Conservation (phyloP, 148 eudicot genomes). For the Vaccinium vitisidaea region DNA sequence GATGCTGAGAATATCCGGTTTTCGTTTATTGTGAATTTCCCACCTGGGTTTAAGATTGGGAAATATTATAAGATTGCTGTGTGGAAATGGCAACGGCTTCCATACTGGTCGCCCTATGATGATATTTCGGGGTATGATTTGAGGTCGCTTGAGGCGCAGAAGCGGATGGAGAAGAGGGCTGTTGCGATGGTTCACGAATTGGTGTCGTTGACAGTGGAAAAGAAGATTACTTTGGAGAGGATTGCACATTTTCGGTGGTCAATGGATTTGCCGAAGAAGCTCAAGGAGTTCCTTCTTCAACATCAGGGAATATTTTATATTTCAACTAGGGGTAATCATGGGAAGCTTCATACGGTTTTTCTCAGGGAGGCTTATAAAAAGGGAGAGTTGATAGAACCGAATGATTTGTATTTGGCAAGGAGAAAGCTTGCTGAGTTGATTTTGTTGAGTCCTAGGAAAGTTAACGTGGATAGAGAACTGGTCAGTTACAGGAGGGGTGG, state of each 20-base stretch:
- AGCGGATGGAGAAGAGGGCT: conserved; percentile 82
- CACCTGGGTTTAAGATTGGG: conserved; percentile 85
- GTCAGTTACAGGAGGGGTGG: conserved; percentile 48
- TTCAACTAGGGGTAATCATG: conserved; percentile 91
- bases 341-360: conserved; percentile 92
- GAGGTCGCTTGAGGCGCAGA: conserved; percentile 92
- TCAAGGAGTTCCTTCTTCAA: conserved; percentile 84
- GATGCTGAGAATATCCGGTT: conserved; percentile 79
- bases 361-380: conserved; percentile 86
- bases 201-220: conserved; percentile 83
- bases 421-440: conserved; percentile 71
- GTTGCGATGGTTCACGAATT: conserved; percentile 88
- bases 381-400: conserved; percentile 84
- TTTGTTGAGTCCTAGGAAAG: conserved; percentile 69
- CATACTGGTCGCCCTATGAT: conserved; percentile 98
- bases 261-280: conserved; percentile 83
- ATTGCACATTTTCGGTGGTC: conserved; percentile 83
- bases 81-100: conserved; percentile 98
- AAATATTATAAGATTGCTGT: conserved; percentile 88
- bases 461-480: conserved; percentile 47
- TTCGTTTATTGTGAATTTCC: conserved; percentile 83
- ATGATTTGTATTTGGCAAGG: conserved; percentile 89
- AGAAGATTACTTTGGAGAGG: conserved; percentile 94
- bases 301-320: conserved; percentile 95
- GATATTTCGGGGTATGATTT: conserved; percentile 81